A percentile compares a stretch with the other conserved stretches of the same genome.
Conservation (phyloP, 2,329 filamentous ascomycete species). For the Hypoxylon sp. region DNA sequence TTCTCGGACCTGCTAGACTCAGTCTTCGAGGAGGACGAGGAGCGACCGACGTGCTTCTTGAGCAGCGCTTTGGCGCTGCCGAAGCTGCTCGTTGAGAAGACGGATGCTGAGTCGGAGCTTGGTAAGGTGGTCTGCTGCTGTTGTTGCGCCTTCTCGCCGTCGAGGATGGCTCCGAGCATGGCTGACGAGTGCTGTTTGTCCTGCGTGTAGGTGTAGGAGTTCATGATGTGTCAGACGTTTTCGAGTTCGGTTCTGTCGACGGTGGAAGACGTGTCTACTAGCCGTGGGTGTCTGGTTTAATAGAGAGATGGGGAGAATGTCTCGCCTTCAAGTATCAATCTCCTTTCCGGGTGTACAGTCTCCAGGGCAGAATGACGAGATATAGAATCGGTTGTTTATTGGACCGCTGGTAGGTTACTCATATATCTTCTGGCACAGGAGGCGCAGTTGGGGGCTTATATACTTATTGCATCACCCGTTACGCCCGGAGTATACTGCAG, state of each 20-base stretch:
- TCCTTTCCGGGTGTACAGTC: not conserved
- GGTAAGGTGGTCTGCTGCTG: conserved; percentile 6
- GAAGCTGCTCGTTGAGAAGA: conserved; percentile 33
- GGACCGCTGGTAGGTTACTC: too few relatives aligned
- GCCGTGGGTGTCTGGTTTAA: not conserved
- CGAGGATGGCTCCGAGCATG: conserved; percentile 16
- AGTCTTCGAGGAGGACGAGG: not conserved
- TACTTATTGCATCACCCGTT: too few relatives aligned
- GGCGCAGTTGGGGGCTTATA: too few relatives aligned
- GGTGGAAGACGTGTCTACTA: not conserved
- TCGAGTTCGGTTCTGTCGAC: not conserved
- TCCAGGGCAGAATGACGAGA: not conserved
- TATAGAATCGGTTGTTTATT: not conserved
- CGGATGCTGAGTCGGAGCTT: conserved; percentile 33
- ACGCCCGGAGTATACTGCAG: too few relatives aligned
- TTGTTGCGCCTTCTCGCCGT: conserved; percentile 21
- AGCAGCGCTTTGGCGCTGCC: conserved; percentile 32
- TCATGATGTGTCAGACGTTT: too few relatives aligned
- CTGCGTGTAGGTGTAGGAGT: conserved; percentile 29
- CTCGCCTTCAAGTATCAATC: not conserved
- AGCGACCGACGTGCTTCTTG: conserved; percentile 10
- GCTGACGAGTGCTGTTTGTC: conserved; percentile 31
- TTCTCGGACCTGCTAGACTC: conserved; percentile 14
- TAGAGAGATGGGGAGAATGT: not conserved
- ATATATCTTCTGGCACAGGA: too few relatives aligned